These are phyloP conservation scores for Pontederia crassipes DNA, from an alignment of 176 grass and related monocot genomes.

Conservation along the genomic window DNA sequence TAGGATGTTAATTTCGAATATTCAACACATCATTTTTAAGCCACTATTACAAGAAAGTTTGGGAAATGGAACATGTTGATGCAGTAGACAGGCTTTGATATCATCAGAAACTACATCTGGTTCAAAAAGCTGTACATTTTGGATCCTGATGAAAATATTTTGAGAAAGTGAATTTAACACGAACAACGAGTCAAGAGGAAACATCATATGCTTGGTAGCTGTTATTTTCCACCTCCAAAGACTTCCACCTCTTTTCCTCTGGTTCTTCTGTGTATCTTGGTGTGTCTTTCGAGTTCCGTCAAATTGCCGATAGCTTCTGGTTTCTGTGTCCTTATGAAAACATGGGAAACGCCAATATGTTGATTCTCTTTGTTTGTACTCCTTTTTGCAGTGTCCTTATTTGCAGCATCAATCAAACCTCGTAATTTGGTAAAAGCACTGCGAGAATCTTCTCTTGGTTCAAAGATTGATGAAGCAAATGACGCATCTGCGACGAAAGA, in stretches of 20 bases:
- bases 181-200: too few species aligned
- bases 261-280: slow-evolving; percentile 11
- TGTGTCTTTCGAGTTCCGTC: slow-evolving; percentile 29
- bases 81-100: too few species aligned
- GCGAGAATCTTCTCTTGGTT: not conserved
- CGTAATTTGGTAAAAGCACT: not conserved
- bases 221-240: slow-evolving; percentile 15
- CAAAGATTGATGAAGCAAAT: slow-evolving; percentile 24
- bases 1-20: too few species aligned
- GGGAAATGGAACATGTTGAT: too few species aligned
- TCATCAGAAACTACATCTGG: too few species aligned
- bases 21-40: too few species aligned
- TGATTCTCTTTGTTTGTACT: slow-evolving; percentile 10
- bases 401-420: not conserved
- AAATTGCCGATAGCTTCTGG: slow-evolving; percentile 1
- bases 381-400: not conserved
- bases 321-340: slow-evolving; percentile 17
- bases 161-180: too few species aligned
- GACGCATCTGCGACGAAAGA: slow-evolving; percentile 32
- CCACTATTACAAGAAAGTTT: too few species aligned
- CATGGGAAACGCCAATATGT: slow-evolving; percentile 6
- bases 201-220: not conserved
- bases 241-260: slow-evolving; percentile 19
- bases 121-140: too few species aligned
- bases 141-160: too few species aligned